Evolutionary conservation across 768 basidiomycete genomes (phyloP).

Genomic region (Pulveroboletus frians): DNA sequence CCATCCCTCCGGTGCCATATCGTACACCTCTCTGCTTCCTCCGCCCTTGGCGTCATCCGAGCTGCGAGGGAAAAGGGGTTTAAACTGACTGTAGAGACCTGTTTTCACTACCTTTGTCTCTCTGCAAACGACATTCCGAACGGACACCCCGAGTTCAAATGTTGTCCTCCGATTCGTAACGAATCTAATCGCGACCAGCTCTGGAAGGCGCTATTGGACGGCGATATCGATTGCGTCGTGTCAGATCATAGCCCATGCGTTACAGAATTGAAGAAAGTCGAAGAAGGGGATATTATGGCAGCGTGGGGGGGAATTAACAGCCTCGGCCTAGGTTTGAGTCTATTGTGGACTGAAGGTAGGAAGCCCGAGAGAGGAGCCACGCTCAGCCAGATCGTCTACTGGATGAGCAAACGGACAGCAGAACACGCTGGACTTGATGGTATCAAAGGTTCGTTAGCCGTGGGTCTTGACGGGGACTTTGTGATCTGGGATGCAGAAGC

Average conservation of each 20-base stretch:
- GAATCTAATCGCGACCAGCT: conserved; percentile 65
- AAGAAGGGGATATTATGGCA: conserved; percentile 75
- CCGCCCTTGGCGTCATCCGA: conserved; percentile 72
- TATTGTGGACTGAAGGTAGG: conserved; percentile 82
- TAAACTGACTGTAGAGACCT: conserved; percentile 90
- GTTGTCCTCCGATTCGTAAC: conserved; percentile 89
- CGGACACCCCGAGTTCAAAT: conserved; percentile 86
- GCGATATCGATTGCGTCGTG: conserved; percentile 86
- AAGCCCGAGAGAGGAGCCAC: conserved; percentile 47
- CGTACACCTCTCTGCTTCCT: conserved; percentile 88
- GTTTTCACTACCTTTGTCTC: conserved; percentile 93
- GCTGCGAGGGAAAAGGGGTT: conserved; percentile 59
- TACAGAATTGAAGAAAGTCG: conserved; percentile 70
- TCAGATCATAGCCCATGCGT: conserved; percentile 96
- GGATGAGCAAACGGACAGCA: conserved; percentile 73
- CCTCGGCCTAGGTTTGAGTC: conserved; percentile 81
- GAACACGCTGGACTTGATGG: conserved; percentile 68
- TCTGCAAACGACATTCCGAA: conserved; percentile 66
- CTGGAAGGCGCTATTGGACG: conserved; percentile 78
- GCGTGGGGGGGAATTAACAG: conserved; percentile 96
- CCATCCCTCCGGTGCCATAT: conserved; percentile 82
- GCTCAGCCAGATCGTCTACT: conserved; percentile 62
- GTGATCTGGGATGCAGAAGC: conserved; percentile 72
- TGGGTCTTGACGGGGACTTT: conserved; percentile 83
- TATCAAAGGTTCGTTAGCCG: conserved; percentile 65